phyloP scores from a whole-genome alignment of 257 asterid genomes.

The Schizonepeta tenuifolia region DNA sequence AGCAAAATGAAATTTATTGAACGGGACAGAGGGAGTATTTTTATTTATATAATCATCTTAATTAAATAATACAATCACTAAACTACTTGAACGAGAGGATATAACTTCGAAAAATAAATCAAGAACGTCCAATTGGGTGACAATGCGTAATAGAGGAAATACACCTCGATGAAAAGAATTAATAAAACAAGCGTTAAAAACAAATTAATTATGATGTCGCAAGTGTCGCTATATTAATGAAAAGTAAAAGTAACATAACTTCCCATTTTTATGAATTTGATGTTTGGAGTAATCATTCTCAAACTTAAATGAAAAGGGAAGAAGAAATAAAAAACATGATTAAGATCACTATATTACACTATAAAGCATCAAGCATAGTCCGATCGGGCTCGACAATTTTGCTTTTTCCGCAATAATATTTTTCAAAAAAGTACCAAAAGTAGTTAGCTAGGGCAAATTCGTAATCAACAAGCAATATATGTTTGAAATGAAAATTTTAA shows the following conservation, averaged over 20 bases:
- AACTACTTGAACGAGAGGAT: no score
- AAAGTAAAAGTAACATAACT: background rate
- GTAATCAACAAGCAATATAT: background rate
- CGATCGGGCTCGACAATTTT: constrained; percentile 8
- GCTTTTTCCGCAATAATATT: background rate
- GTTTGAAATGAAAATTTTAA: background rate
- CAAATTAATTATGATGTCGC: background rate
- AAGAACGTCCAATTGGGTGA: background rate
- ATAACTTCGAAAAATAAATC: no score
- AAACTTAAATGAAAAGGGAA: background rate
- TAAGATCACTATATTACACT: background rate
- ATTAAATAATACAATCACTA: no score
- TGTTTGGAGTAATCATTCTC: constrained; percentile 1
- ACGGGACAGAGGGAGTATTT: no score
- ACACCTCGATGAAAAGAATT: background rate
- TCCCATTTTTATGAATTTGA: background rate
- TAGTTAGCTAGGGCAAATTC: background rate
- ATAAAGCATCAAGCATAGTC: constrained; percentile 6
- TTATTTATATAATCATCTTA: no score
- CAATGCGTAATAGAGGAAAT: background rate
- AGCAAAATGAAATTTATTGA: no score
- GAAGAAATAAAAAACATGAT: background rate
- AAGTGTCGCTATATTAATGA: background rate
- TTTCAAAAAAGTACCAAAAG: background rate
- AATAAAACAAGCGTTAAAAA: background rate